Evolutionary conservation across 164 flowering plant genomes (phyloP), one percentile per base, ranked within the genome.

Genomic region (Amborella trichopoda): DNA sequence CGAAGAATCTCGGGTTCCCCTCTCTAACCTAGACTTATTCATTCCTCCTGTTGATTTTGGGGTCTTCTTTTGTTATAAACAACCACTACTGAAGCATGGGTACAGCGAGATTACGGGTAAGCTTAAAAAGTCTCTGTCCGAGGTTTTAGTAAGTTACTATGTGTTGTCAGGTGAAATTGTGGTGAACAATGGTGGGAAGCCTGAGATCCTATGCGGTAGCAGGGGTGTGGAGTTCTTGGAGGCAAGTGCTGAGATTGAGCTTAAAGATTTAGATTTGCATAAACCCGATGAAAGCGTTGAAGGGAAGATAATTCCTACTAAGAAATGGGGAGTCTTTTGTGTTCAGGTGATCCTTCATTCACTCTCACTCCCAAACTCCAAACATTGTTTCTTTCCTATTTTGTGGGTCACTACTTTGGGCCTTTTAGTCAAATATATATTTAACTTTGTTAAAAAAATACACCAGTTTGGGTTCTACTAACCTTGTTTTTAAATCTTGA

Each of bases 171-270:
- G 68, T 17, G 66, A 60, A 41, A 19, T 70, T 3, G 63, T 63
- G 2, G 3, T 19, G 11, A 70, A 63, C 56, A 18, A 12, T 1
- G 19, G n/a, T 14, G 40, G 40, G n/a, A 21, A 37, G 40, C 66
- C 51, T 0, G 54, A 53, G 54, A 32, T 75, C 0, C 54, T 64
- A 12, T 75, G 72, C 50, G 68, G 64, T 64, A 69, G 67, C 46
- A 48, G 61, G 0, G 74, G 80, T 0, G 72, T 71, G 5, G 71
- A 67, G 17, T 71, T 75, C 38, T 3, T 62, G 2, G 66, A 70
- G 43, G 80, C 74, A 9, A 40, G 23, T 50, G 71, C 73, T 0
- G 64, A 74, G 1, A 52, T 71, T 9, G 60, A 63, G 41, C 70
- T 74, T 17, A 34, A 34, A 3, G 27, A 55, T 0, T 64, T 74